Base-by-base conservation (phyloP, 2,329 filamentous ascomycete genomes). In the Xylaria sp. region DNA sequence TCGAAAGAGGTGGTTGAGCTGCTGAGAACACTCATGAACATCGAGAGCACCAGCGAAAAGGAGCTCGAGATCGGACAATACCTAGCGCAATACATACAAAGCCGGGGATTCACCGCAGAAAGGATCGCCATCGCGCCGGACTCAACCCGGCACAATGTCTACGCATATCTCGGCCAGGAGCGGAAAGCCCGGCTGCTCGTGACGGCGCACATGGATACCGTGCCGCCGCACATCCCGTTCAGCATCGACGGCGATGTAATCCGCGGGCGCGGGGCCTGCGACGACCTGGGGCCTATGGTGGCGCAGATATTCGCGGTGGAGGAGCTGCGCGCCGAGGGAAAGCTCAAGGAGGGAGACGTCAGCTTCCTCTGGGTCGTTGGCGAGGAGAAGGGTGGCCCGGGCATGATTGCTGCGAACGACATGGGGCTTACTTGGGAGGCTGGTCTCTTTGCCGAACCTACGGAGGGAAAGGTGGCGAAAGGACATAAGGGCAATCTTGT, bases 391-490 rank as follows among this genome's bases (percentile, higher is more conserved):
- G 80, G 79, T 8, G 83, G 83, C 1, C 80, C 80, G n/a, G 83
- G 83, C 3, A 86, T 85, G 83, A 75, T 79, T 29, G 80, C 80
- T 46, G 82, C 82, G 8, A 81, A 81, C 51, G 69, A 74, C 15
- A 74, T 81, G 62, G 67, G 70, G 4, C 66, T 81, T 55, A 69
- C 41, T 6, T 82, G 81, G 71, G 77, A 81, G 19, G 75, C 81
- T 8, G 77, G 84, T 48, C 77, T 77, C 44, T 85, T 86, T 63
- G 83, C 81, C 9, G 83, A 86, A 66, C 83, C 83, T 5, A 85
- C 83, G 0, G 83, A 85, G 66, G 79, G 77, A 33, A 84, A 83
- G 65, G 74, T 85, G 0, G 81, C 80, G 0, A 77, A 78, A 13
- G 83, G 83, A 6, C 83, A 85, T 70, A 85, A 85, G 70, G 83